phyloP scores from a whole-genome alignment of 2,329 filamentous ascomycete genomes.

The Pyrenophora tritici-repentis region DNA sequence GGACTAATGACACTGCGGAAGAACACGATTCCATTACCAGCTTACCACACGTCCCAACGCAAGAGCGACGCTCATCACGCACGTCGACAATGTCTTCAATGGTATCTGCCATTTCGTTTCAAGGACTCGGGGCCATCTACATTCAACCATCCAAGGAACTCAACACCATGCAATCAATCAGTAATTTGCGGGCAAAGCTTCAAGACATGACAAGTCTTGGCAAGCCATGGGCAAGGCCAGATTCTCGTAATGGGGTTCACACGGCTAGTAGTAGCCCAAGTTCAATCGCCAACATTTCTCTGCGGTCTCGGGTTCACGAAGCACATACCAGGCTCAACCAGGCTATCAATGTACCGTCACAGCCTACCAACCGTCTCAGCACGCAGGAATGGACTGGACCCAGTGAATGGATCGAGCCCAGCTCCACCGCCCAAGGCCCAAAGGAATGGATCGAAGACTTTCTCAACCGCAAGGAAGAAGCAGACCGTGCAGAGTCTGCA shows the following conservation, averaged over 20 bases:
- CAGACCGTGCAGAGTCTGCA: conserved; percentile 5
- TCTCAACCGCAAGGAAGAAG: conserved; percentile 8
- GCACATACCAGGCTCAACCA: conserved; percentile 6
- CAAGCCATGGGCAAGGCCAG: background rate
- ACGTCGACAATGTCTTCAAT: conserved; percentile 9
- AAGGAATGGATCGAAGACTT: conserved; percentile 16
- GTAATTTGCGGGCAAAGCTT: conserved; percentile 1
- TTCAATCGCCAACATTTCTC: conserved; percentile 5
- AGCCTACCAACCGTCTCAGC: background rate
- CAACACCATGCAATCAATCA: conserved; percentile 15
- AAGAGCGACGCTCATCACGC: conserved; percentile 1
- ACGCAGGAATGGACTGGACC: conserved; percentile 4
- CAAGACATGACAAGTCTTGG: background rate
- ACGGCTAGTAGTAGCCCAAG: conserved; percentile 6
- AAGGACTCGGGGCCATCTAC: conserved; percentile 9
- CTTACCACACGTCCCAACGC: background rate
- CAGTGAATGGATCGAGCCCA: conserved; percentile 11
- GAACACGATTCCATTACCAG: background rate
- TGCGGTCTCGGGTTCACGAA: background rate
- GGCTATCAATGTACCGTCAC: background rate
- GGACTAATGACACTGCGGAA: background rate
- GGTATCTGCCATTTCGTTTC: conserved; percentile 5
- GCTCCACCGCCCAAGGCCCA: background rate
- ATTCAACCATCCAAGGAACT: conserved; percentile 12
- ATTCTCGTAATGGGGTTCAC: background rate